Conservation (phyloP, 129 eudicot species). For the Centaurea solstitialis region DNA sequence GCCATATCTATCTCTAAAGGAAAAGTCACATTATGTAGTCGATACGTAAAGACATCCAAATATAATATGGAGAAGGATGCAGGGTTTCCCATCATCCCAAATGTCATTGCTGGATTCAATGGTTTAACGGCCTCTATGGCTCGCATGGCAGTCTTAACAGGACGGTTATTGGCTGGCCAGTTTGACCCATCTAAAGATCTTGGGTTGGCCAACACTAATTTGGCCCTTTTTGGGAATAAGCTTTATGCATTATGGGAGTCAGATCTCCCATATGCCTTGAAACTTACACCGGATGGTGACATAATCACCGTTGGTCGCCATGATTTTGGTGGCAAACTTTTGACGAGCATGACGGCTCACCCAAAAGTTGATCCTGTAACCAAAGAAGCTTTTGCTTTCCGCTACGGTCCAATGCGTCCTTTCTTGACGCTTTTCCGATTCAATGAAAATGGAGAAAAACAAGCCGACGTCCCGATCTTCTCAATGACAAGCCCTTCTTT, state of each 20-base stretch:
- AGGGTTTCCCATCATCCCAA: slow-evolving; percentile 41
- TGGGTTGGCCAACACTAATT: slow-evolving; percentile 31
- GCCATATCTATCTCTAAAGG: slow-evolving; percentile 41
- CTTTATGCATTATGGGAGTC: slow-evolving; percentile 31
- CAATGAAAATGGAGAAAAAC: slow-evolving; percentile 9
- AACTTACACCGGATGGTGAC: slow-evolving; percentile 10
- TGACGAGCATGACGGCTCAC: slow-evolving; percentile 24
- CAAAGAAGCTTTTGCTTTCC: slow-evolving; percentile 27
- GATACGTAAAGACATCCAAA: slow-evolving; percentile 53
- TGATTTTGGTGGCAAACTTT: slow-evolving; percentile 22
- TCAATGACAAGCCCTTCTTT: slow-evolving; percentile 31
- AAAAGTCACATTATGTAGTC: slow-evolving; percentile 56
- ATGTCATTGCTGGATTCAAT: slow-evolving; percentile 38
- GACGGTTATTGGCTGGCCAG: slow-evolving; percentile 6
- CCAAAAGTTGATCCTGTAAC: slow-evolving; percentile 16
- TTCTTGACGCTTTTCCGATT: slow-evolving; percentile 12
- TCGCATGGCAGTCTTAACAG: slow-evolving; percentile 15
- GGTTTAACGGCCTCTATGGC: not conserved
- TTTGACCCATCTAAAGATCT: slow-evolving; percentile 19
- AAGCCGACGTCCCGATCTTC: slow-evolving; percentile 25
- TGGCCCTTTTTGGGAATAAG: slow-evolving; percentile 5
- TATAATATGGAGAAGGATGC: slow-evolving; percentile 35
- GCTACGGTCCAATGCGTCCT: slow-evolving; percentile 25
- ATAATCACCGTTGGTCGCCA: slow-evolving; percentile 15
- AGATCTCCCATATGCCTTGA: slow-evolving; percentile 26